Evolutionary conservation across 805 yeast species (phyloP), one percentile per base, ranked within the genome.

Genomic region (Cyberlindnera meyerae): DNA sequence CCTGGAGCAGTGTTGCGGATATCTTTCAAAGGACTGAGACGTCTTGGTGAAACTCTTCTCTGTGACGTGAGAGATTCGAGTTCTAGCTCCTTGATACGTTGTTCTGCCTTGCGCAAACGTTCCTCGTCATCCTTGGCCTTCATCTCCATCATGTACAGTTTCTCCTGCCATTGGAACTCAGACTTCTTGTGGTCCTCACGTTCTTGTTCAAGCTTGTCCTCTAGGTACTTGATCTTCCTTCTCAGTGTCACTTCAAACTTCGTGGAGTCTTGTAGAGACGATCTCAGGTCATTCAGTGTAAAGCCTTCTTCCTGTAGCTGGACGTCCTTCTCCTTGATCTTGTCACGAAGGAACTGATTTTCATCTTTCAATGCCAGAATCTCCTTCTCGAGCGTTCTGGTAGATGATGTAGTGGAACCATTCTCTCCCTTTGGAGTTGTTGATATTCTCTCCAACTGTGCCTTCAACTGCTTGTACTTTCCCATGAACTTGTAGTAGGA

Each of bases 401-500:
- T n/a, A n/a, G n/a, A n/a, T n/a, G n/a, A n/a, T n/a, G n/a, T n/a
- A n/a, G n/a, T n/a, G n/a, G n/a, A n/a, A n/a, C n/a, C n/a, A n/a
- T n/a, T n/a, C 29, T 31, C 22, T 7, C 18, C 30, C 6, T 29
- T 22, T 13, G 11, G 18, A 27, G 7, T 18, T 11, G 16, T 14
- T 2, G 13, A 12, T 3, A 28, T 11, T 13, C 11, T 22, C 26
- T 44, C 39, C 18, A 35, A 33, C 26, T 39, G 36, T 20, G 18
- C 15, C 29, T 41, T 49, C 34, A 48, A 33, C 3, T 47, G 53
- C 30, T 54, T 60, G 42, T 63, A 58, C 40, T 56, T 62, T 13
- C 45, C 42, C 24, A 53, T 56, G 21, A 61, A 54, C 20, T 49
- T 46, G 34, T 54, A 58, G 32, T 56, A 62, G 11, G 63, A 58